Percentiles rank a stretch among this genome's conserved stretches.
Conservation (phyloP, 2,329 filamentous ascomycete genomes). For the Ambrosiella beaveri region DNA sequence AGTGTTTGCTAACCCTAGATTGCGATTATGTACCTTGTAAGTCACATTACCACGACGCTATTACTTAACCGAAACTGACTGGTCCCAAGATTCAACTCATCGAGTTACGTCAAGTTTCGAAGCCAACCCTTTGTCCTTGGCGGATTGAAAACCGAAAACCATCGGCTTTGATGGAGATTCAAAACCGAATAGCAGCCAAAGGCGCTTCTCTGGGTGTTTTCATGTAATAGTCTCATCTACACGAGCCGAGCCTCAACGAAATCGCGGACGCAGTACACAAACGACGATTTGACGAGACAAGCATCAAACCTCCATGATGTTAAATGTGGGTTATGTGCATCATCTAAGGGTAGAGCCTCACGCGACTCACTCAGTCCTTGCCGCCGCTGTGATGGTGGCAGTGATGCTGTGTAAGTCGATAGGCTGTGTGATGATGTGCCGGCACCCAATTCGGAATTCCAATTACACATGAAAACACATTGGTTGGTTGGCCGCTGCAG, state of each 20-base stretch:
- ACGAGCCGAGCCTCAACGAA: neutral
- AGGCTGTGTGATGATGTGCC: neutral
- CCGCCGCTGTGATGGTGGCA: neutral
- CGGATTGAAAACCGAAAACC: neutral
- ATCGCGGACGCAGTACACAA: neutral
- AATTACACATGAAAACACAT: neutral
- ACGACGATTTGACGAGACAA: neutral
- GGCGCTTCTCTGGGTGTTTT: neutral
- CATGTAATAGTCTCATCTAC: neutral
- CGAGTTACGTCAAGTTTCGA: neutral
- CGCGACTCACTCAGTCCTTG: neutral
- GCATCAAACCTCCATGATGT: neutral
- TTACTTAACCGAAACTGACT: slow-evolving; percentile 9
- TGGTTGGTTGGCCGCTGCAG: neutral
- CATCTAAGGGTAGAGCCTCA: no score
- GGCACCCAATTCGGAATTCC: neutral
- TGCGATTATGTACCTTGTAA: slow-evolving; percentile 1
- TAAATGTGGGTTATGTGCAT: no score
- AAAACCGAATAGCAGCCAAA: neutral
- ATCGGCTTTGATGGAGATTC: neutral
- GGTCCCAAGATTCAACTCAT: neutral
- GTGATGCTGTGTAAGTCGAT: neutral
- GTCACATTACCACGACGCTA: neutral
- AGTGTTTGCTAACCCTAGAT: neutral
- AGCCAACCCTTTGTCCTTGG: neutral